These are phyloP conservation scores for Pestalotiopsis sp. DNA, from an alignment of 2,329 filamentous ascomycete species.

Conservation along the genomic window DNA sequence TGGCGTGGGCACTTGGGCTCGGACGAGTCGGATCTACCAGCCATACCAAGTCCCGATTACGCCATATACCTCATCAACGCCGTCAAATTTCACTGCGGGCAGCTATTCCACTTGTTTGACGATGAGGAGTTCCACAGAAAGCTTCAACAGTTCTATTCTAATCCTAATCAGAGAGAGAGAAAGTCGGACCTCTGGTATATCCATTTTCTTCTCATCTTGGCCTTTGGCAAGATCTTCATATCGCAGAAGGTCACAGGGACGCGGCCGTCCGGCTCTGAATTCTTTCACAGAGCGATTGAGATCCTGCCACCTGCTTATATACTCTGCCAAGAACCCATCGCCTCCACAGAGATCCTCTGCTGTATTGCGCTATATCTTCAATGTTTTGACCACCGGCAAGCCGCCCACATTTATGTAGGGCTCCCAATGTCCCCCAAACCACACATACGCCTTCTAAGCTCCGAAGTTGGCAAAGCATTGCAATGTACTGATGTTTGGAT, in stretches of 20 bases:
- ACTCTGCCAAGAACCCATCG: conserved; percentile 43
- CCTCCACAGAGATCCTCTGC: conserved; percentile 51
- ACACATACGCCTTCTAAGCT: background rate
- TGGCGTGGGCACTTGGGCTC: conserved; percentile 43
- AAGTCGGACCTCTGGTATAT: conserved; percentile 47
- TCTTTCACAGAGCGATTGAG: conserved; percentile 47
- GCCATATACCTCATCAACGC: conserved; percentile 56
- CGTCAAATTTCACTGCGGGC: conserved; percentile 58
- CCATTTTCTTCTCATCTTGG: conserved; percentile 55
- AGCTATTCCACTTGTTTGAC: conserved; percentile 57
- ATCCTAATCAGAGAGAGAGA: conserved; percentile 20
- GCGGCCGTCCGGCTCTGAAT: conserved; percentile 47
- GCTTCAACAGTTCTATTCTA: conserved; percentile 42
- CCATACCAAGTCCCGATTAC: conserved; percentile 53
- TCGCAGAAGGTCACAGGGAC: conserved; percentile 36
- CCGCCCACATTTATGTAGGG: conserved; percentile 47
- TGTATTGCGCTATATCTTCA: conserved; percentile 56
- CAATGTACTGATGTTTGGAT: background rate
- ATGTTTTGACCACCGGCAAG: conserved; percentile 48
- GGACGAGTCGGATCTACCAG: conserved; percentile 27
- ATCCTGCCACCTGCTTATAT: conserved; percentile 43
- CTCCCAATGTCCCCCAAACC: background rate
- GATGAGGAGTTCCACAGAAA: conserved; percentile 51
- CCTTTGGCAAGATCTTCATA: conserved; percentile 57
- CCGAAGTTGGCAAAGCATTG: background rate